Conservation (phyloP, 345 rosid species). For the Arabidopsis suecica region DNA sequence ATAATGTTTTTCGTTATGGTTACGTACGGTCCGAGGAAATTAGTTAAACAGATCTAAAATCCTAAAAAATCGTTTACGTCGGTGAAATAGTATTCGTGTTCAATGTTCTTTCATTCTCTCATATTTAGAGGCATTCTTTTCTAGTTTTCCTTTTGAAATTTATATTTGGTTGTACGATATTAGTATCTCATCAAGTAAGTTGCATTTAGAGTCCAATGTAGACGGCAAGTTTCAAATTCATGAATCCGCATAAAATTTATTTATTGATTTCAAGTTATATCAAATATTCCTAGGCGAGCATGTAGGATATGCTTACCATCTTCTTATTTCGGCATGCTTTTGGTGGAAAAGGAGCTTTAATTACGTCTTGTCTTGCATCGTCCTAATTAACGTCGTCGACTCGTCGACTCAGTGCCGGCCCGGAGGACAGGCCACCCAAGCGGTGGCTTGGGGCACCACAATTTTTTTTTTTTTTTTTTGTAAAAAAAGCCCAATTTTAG, state of each 20-base stretch:
- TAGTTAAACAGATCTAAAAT: not conserved
- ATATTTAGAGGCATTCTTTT: not conserved
- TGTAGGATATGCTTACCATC: not conserved
- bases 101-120: not conserved
- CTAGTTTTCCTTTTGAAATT: not conserved
- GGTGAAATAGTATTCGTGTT: not conserved
- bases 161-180: not conserved
- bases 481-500: too few relatives aligned
- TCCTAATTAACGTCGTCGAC: not conserved
- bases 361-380: constrained; percentile 7
- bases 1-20: not conserved
- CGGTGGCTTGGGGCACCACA: too few relatives aligned
- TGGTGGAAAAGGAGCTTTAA: not conserved
- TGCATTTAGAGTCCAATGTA: constrained; percentile 8
- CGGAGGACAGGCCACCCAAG: too few relatives aligned
- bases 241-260: not conserved
- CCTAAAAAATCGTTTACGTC: not conserved
- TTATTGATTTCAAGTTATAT: not conserved
- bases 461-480: too few relatives aligned
- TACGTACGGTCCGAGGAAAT: not conserved
- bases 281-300: not conserved
- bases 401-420: too few relatives aligned
- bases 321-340: not conserved
- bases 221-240: not conserved
- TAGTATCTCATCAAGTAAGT: not conserved